Evolutionary conservation across 352 stramenopile genomes (phyloP).

Genomic region (Globisporangium viniferum): DNA sequence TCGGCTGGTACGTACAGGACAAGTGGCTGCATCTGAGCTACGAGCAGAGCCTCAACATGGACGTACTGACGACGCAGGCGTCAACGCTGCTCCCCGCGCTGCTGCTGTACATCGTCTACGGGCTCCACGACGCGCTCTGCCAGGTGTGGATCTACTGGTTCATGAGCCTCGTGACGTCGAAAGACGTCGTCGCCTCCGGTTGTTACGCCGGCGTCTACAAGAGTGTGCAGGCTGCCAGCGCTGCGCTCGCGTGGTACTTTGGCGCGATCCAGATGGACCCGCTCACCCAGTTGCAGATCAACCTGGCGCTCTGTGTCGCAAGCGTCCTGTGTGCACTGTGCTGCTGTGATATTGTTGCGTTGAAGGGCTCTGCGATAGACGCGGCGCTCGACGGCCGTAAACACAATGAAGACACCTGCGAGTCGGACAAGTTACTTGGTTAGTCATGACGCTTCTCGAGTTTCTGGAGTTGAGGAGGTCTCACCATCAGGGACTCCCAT

Average conservation of each 20-base stretch:
- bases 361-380: background rate
- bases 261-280: slow-evolving; percentile 23
- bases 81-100: slow-evolving; percentile 18
- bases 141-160: slow-evolving; percentile 84
- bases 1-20: slow-evolving; percentile 26
- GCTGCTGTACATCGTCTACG: slow-evolving; percentile 65
- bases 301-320: slow-evolving; percentile 29
- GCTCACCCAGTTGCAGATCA: slow-evolving; percentile 29
- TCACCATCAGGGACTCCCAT: background rate
- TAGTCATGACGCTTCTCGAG: background rate
- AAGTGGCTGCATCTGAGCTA: slow-evolving; percentile 23
- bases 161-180: slow-evolving; percentile 45
- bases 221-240: slow-evolving; percentile 41
- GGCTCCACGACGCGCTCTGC: slow-evolving; percentile 68
- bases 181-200: slow-evolving; percentile 30
- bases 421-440: background rate
- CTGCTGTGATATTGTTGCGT: slow-evolving; percentile 5
- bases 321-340: slow-evolving; percentile 16
- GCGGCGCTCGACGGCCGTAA: background rate
- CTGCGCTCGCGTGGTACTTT: slow-evolving; percentile 37
- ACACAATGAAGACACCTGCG: background rate
- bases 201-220: slow-evolving; percentile 75
- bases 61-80: slow-evolving; percentile 14
- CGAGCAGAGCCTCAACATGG: slow-evolving; percentile 20
- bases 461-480: background rate